A percentile compares a stretch with the other conserved stretches of the same genome.
These are phyloP conservation scores for Verticillium nubilum DNA, from an alignment of 2,329 filamentous ascomycete genomes.

Conservation along the genomic window DNA sequence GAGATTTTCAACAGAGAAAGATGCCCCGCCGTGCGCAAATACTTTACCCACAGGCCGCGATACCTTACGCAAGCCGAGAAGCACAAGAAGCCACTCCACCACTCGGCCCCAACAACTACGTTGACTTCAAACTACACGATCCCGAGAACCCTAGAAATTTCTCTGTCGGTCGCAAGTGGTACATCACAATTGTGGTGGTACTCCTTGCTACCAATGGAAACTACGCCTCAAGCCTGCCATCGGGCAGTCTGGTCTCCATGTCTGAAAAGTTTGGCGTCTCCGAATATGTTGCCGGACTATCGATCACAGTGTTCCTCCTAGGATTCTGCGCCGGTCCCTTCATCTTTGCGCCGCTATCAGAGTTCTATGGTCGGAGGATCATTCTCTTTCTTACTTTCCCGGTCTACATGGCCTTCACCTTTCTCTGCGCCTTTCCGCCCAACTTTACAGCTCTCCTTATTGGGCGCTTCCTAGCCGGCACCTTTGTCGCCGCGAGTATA, in stretches of 20 bases:
- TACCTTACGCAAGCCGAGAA: not conserved
- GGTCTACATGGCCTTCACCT: slow-evolving; percentile 43
- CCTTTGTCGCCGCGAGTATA: slow-evolving; percentile 45
- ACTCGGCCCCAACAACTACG: slow-evolving; percentile 13
- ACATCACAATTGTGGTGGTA: slow-evolving; percentile 34
- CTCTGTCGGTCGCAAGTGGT: slow-evolving; percentile 30
- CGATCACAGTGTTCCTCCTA: slow-evolving; percentile 49
- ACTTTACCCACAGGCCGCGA: not conserved
- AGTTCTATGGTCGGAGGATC: slow-evolving; percentile 50
- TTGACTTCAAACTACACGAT: slow-evolving; percentile 46
- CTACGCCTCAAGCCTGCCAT: slow-evolving; percentile 40
- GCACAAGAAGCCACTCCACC: not conserved
- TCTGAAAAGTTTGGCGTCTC: slow-evolving; percentile 41
- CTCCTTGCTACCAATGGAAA: slow-evolving; percentile 50
- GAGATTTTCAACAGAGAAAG: too few species aligned
- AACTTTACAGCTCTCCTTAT: slow-evolving; percentile 48
- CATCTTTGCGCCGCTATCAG: slow-evolving; percentile 50
- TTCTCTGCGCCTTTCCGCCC: slow-evolving; percentile 48
- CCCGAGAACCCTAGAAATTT: slow-evolving; percentile 46
- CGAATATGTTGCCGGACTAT: slow-evolving; percentile 38
- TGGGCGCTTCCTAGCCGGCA: slow-evolving; percentile 50
- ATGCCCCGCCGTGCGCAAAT: not conserved
- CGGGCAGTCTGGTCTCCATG: slow-evolving; percentile 30
- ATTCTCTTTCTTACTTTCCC: slow-evolving; percentile 46
- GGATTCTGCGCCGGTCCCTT: slow-evolving; percentile 55